Conservation (phyloP, 78 protist species). For the Dictyostelium firmibasis region DNA sequence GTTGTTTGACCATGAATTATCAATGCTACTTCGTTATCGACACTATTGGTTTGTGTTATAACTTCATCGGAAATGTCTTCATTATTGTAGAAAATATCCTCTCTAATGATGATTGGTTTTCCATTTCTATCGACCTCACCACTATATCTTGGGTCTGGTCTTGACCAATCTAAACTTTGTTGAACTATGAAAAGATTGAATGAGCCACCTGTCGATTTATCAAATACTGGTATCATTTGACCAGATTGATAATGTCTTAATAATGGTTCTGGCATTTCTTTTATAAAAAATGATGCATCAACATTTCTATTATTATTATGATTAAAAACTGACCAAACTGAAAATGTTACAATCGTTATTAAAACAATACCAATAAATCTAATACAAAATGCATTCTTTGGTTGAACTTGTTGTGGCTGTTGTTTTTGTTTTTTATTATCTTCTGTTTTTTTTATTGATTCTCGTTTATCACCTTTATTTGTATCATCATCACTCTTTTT, state of each 20-base stretch:
- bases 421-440: not conserved
- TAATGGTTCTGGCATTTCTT: slow-evolving; percentile 61
- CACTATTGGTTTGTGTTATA: not conserved
- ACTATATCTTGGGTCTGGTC: not conserved
- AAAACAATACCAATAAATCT: slow-evolving; percentile 38
- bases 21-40: not conserved
- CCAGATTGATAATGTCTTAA: slow-evolving; percentile 42
- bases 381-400: slow-evolving; percentile 66
- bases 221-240: slow-evolving; percentile 46
- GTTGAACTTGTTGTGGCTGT: not conserved
- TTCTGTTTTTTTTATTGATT: not conserved
- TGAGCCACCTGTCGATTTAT: not conserved
- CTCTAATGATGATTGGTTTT: not conserved
- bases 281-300: slow-evolving; percentile 42
- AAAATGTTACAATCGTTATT: slow-evolving; percentile 18
- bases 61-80: not conserved
- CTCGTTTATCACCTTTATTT: not conserved
- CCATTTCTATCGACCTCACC: not conserved
- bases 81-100: not conserved
- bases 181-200: slow-evolving; percentile 29
- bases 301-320: not conserved
- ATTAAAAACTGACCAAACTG: slow-evolving; percentile 36
- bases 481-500: not conserved
- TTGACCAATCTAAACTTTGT: not conserved
- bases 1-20: slow-evolving; percentile 49